Percentiles rank a stretch among this genome's conserved stretches.
These are phyloP conservation scores for Nothophoma quercina DNA, from an alignment of 2,329 filamentous ascomycete species.

Conservation along the genomic window DNA sequence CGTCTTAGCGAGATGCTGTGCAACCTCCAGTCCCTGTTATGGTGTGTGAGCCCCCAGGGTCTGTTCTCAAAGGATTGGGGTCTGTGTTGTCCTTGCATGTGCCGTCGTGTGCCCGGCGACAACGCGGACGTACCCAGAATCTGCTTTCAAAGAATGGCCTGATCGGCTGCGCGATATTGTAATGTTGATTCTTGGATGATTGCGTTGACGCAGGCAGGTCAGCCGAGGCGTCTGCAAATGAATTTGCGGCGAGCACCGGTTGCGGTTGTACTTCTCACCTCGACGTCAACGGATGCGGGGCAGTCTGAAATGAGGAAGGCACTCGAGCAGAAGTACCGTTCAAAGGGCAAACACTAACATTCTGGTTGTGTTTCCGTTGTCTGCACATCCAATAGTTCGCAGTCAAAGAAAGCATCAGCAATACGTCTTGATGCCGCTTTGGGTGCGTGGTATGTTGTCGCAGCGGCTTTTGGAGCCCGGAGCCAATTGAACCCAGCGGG, in stretches of 20 bases:
- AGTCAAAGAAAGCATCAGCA: not conserved
- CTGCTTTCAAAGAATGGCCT: not conserved
- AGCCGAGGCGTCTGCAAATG: constrained; percentile 1
- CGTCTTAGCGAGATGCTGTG: constrained; percentile 9
- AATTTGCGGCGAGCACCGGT: not conserved
- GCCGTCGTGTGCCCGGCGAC: constrained; percentile 9
- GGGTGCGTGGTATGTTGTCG: not conserved
- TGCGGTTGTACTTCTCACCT: constrained; percentile 1
- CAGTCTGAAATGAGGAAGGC: not conserved
- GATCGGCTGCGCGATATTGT: not conserved
- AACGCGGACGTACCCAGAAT: not conserved
- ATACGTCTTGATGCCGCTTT: not conserved
- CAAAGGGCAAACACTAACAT: not conserved
- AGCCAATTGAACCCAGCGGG: constrained; percentile 2
- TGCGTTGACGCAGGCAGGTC: not conserved
- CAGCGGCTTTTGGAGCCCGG: not conserved
- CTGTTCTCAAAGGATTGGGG: not conserved
- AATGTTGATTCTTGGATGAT: not conserved
- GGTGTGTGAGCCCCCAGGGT: constrained; percentile 1
- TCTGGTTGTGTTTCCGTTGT: not conserved
- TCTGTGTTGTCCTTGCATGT: constrained; percentile 19
- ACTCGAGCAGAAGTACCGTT: not conserved
- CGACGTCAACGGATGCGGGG: constrained; percentile 5
- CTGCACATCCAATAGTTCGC: not conserved
- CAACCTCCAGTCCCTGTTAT: constrained; percentile 9